Evolutionary conservation across 2,329 filamentous ascomycete species (phyloP).

Genomic region (Talaromyces atroroseus): DNA sequence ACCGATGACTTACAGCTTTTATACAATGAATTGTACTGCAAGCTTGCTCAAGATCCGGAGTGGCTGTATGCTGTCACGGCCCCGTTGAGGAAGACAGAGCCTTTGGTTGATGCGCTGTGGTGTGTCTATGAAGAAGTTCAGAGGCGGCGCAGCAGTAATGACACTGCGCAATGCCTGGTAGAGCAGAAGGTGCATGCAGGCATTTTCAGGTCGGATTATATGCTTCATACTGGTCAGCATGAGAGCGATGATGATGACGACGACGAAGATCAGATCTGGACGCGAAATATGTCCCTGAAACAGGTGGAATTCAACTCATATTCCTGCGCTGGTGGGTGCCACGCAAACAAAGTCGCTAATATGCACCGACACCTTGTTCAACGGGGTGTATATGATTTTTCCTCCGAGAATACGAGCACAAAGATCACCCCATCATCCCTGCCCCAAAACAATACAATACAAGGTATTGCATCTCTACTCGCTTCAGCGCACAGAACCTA

Average conservation of each 20-base stretch:
- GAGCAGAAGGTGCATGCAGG: slow-evolving; percentile 31
- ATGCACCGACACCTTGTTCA: slow-evolving; percentile 37
- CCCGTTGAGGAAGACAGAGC: slow-evolving; percentile 29
- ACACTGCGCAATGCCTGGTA: background rate
- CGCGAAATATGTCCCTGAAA: slow-evolving; percentile 25
- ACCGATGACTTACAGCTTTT: slow-evolving; percentile 52
- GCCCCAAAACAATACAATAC: slow-evolving; percentile 29
- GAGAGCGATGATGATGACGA: background rate
- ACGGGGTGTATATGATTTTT: slow-evolving; percentile 20
- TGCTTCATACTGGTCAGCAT: slow-evolving; percentile 30
- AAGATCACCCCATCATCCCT: slow-evolving; percentile 16
- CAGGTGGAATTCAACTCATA: slow-evolving; percentile 46
- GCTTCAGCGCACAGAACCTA: slow-evolving; percentile 31
- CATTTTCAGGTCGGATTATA: slow-evolving; percentile 43
- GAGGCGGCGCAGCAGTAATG: slow-evolving; percentile 17
- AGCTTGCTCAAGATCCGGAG: slow-evolving; percentile 41
- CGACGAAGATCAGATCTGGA: background rate
- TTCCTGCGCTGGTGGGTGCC: slow-evolving; percentile 37
- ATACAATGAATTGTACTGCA: slow-evolving; percentile 51
- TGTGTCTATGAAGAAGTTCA: slow-evolving; percentile 29
- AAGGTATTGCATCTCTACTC: slow-evolving; percentile 27
- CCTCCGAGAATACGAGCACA: background rate
- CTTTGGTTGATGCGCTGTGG: slow-evolving; percentile 35
- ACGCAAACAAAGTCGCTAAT: slow-evolving; percentile 34
- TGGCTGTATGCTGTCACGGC: slow-evolving; percentile 32